Evolutionary conservation across 192 early-diverging fungal species (phyloP).

Genomic region (Rhizoclosmatium globosum): DNA sequence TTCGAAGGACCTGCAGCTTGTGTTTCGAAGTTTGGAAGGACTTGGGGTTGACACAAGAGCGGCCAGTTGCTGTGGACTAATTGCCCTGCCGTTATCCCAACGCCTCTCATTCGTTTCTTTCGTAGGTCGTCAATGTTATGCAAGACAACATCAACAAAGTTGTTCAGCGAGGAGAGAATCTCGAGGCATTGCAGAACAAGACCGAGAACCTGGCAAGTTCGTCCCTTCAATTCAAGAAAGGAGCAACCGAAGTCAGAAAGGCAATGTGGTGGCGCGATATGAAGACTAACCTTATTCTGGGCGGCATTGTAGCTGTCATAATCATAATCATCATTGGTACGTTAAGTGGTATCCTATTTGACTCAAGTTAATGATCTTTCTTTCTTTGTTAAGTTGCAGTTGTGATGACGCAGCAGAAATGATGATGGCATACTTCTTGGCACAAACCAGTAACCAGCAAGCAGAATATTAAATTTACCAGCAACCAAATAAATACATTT

Average conservation of each 20-base stretch:
- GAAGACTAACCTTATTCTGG: conserved; percentile 94
- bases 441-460: too few species aligned
- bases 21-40: background rate
- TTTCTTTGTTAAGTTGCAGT: background rate
- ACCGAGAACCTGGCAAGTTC: conserved; percentile 79
- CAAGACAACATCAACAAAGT: conserved; percentile 90
- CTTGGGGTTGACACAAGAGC: background rate
- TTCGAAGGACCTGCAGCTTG: background rate
- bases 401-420: background rate
- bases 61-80: background rate
- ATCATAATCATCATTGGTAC: conserved; percentile 81
- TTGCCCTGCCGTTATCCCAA: background rate
- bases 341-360: background rate
- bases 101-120: background rate
- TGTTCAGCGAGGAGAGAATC: conserved; percentile 84
- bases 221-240: conserved; percentile 78
- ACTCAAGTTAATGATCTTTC: background rate
- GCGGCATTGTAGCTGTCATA: conserved; percentile 75
- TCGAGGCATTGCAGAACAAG: conserved; percentile 83
- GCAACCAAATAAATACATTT: too few species aligned
- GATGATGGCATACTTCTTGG: too few species aligned
- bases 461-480: too few species aligned
- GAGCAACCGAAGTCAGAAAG: conserved; percentile 82
- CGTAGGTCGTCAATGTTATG: conserved; percentile 34
- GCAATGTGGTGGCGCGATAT: conserved; percentile 98